A percentile compares a stretch with the other conserved stretches of the same genome.
phyloP scores from a whole-genome alignment of 176 grass and related monocot genomes.

The Oryza rufipogon region DNA sequence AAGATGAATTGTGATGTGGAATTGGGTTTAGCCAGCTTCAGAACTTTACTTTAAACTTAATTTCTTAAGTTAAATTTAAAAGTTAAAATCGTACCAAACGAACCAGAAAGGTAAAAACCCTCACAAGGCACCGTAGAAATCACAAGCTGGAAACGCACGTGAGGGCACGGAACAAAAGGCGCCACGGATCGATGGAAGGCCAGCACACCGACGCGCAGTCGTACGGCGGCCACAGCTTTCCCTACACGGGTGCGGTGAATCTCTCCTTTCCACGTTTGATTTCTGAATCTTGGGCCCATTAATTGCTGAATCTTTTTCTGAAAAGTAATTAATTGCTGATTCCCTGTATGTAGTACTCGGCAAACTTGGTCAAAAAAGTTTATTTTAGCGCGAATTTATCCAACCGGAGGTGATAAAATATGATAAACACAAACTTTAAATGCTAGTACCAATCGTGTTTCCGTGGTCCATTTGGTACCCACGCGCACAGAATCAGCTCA shows the following conservation, averaged over 20 bases:
- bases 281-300: neutral
- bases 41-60: too few relatives aligned
- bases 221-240: neutral
- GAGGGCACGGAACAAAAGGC: neutral
- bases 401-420: neutral
- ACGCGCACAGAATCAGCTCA: slow-evolving; percentile 1
- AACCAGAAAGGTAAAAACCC: too few relatives aligned
- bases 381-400: neutral
- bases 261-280: slow-evolving; percentile 9
- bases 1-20: too few relatives aligned
- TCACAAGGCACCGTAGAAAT: neutral
- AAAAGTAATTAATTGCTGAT: neutral
- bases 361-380: neutral
- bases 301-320: neutral
- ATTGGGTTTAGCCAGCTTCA: too few relatives aligned
- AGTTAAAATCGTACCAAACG: too few relatives aligned
- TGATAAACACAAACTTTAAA: neutral
- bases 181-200: neutral
- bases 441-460: neutral
- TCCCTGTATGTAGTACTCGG: neutral
- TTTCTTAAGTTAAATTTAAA: too few relatives aligned
- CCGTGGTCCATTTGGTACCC: slow-evolving; percentile 9
- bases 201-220: neutral
- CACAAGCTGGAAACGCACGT: slow-evolving; percentile 8
- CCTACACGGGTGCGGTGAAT: neutral